A percentile compares a stretch with the other conserved stretches of the same genome.
These are phyloP conservation scores for Salisapilia sapeloensis DNA, from an alignment of 352 stramenopile species.

Conservation along the genomic window DNA sequence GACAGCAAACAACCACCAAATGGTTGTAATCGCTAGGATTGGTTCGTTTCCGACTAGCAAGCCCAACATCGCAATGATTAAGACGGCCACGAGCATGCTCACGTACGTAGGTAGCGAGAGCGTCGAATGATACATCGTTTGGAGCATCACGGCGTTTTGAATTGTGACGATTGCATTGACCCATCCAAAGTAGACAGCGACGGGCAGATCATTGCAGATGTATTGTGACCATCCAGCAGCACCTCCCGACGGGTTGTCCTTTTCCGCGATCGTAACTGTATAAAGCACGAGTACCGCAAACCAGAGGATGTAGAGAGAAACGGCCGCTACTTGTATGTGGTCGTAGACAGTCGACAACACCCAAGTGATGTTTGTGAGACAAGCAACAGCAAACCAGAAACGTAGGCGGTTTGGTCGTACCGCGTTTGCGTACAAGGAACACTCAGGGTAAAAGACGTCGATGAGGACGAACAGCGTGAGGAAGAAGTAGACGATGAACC, in stretches of 20 bases:
- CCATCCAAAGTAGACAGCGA: constrained; percentile 68
- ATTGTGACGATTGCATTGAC: constrained; percentile 49
- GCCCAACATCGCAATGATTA: constrained; percentile 38
- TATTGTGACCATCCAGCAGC: constrained; percentile 52
- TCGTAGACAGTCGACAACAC: constrained; percentile 35
- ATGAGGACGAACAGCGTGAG: constrained; percentile 41
- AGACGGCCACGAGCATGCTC: constrained; percentile 33
- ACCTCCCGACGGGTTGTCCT: constrained; percentile 13
- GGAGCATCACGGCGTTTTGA: constrained; percentile 47
- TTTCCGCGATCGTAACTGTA: constrained; percentile 64
- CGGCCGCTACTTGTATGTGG: constrained; percentile 30
- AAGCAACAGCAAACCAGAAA: constrained; percentile 41
- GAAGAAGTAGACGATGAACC: constrained; percentile 49
- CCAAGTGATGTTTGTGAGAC: constrained; percentile 47
- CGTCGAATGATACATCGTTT: constrained; percentile 27
- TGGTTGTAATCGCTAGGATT: constrained; percentile 30
- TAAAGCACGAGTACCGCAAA: constrained; percentile 58
- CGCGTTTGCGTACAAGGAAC: constrained; percentile 55
- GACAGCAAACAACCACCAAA: constrained; percentile 60
- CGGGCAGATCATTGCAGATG: constrained; percentile 52
- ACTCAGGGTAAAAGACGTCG: constrained; percentile 40
- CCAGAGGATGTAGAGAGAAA: constrained; percentile 54
- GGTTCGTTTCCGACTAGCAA: constrained; percentile 43
- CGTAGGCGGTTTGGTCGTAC: constrained; percentile 44
- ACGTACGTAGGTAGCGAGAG: constrained; percentile 43